Base-by-base conservation (phyloP, 2,329 filamentous ascomycete species). In the Aureobasidium sp. region DNA sequence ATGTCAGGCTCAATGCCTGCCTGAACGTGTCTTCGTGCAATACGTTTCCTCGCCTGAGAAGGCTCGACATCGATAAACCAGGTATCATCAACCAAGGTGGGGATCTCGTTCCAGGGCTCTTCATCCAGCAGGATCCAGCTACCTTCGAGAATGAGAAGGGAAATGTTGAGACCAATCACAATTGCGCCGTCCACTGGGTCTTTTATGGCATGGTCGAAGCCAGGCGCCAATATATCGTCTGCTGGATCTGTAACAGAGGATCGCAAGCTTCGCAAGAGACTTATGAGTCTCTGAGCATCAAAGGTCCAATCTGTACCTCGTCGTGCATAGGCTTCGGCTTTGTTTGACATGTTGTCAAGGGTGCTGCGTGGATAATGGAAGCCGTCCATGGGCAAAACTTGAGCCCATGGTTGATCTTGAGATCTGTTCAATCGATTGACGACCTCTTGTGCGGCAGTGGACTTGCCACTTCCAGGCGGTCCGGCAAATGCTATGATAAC, bases 31-130 rank as follows among this genome's bases (percentile, higher is more conserved):
- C 72, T 60, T 25, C 57, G 57, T 0, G 72, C 71, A 14, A 73
- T 63, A 11, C 72, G 62, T n/a, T 58, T 56, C 22, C 66, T 58
- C 2, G 71, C 71, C 17, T 70, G 58, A 2, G 56, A 53, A 2
- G 66, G 58, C 34, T 73, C 69, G 0, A 72, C 67, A 25, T 69
- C 62, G 0, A 76, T 66, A 17, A 74, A 69, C 58, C 71, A 69
- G 2, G 65, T 64, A n/a, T 71, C 68, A 51, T 75, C 72, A 2
- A 71, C 67, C 4, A 71, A 22, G 0, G 37, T 32, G 2, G 63
- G 59, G 19, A 74, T 64, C 21, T 65, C 62, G 5, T 57, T 56
- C 71, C 68, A 72, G 2, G 63, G 62, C 8, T 52, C 59, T 24
- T 62, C 58, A 30, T 68, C 61, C 41, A 61, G 61, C 2, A 70